Percentiles rank a stretch among this genome's conserved stretches.
These are phyloP conservation scores for Scleromitrula shiraiana DNA, from an alignment of 2,329 filamentous ascomycete genomes.

Conservation along the genomic window DNA sequence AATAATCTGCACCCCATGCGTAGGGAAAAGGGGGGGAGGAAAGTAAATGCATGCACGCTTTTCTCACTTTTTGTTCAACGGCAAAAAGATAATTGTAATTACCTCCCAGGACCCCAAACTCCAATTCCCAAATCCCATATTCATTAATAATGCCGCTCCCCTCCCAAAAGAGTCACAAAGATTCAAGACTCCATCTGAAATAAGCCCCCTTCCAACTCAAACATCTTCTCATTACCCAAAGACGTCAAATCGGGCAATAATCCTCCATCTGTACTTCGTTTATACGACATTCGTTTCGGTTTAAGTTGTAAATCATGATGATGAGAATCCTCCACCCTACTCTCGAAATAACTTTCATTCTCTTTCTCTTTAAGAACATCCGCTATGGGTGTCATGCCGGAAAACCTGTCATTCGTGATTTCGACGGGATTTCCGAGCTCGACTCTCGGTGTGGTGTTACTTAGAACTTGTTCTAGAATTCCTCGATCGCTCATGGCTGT, in stretches of 20 bases:
- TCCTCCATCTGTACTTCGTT: conserved; percentile 3
- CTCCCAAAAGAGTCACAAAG: no score
- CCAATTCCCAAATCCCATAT: no score
- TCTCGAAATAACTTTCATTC: conserved; percentile 7
- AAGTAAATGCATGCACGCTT: no score
- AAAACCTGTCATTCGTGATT: conserved; percentile 15
- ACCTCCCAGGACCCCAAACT: no score
- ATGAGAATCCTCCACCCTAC: neutral
- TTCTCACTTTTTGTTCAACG: no score
- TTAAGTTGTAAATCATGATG: conserved; percentile 1
- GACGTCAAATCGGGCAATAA: conserved; percentile 5
- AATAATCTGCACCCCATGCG: no score
- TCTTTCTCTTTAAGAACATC: neutral
- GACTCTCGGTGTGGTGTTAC: conserved; percentile 27
- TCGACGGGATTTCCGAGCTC: conserved; percentile 27
- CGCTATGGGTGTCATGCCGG: conserved; percentile 10
- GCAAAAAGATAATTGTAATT: no score
- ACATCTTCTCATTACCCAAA: conserved; percentile 12
- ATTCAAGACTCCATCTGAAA: conserved; percentile 13
- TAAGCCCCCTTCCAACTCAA: conserved; percentile 10
- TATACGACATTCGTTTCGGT: conserved; percentile 4
- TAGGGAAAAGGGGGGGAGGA: no score
- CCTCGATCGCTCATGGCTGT: conserved; percentile 27
- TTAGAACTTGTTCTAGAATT: conserved; percentile 28
- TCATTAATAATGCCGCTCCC: no score